Evolutionary conservation across 192 early-diverging fungal genomes (phyloP).

Genomic region (Coemansia sp.): DNA sequence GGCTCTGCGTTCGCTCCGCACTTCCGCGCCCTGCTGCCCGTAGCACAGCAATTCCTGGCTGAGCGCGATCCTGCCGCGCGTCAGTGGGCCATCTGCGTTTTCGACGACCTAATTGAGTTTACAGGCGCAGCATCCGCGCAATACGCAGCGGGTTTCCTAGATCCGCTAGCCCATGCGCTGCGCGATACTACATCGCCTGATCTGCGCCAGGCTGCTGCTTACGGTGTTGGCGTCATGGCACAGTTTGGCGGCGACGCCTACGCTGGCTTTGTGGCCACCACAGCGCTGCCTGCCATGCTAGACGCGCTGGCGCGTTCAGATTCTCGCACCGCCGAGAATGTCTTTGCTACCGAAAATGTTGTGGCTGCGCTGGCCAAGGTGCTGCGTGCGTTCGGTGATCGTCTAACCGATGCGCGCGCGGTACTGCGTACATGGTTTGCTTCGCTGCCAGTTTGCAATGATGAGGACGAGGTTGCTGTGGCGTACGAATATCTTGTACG

Average conservation of each 20-base stretch:
- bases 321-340: slow-evolving; percentile 69
- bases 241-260: slow-evolving; percentile 85
- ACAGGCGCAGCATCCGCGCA: slow-evolving; percentile 69
- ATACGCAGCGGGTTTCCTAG: slow-evolving; percentile 61
- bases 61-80: slow-evolving; percentile 68
- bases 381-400: slow-evolving; percentile 60
- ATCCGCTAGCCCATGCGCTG: slow-evolving; percentile 39
- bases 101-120: slow-evolving; percentile 92
- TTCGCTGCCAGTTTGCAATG: slow-evolving; percentile 79
- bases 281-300: slow-evolving; percentile 76
- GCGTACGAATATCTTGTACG: slow-evolving; percentile 77
- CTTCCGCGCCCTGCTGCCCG: slow-evolving; percentile 79
- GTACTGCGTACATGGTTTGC: slow-evolving; percentile 75
- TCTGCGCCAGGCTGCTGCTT: slow-evolving; percentile 91
- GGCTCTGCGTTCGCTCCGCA: slow-evolving; percentile 69
- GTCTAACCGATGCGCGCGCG: slow-evolving; percentile 61
- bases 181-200: slow-evolving; percentile 55
- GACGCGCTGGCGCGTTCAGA: slow-evolving; percentile 63
- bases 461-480: slow-evolving; percentile 81
- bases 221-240: slow-evolving; percentile 90
- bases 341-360: slow-evolving; percentile 91
- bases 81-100: slow-evolving; percentile 93
- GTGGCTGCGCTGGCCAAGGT: slow-evolving; percentile 92
- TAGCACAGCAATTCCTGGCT: slow-evolving; percentile 64
- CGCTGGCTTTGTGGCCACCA: slow-evolving; percentile 64